Conservation (phyloP, 169 alveolate genomes). For the Cryptosporidium tyzzeri region DNA sequence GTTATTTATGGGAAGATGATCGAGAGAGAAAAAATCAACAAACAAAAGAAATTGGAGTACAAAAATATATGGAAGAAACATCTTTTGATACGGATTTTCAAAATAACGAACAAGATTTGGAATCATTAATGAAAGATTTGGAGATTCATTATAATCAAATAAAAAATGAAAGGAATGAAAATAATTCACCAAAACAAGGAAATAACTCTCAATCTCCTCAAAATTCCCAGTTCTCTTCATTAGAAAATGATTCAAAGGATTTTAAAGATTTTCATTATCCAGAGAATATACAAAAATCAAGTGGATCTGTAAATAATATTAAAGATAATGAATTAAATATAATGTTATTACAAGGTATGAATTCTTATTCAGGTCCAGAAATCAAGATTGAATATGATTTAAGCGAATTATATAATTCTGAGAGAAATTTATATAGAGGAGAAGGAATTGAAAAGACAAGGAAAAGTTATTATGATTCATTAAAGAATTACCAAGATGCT, state of each 20-base stretch:
- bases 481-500: conserved; percentile 23
- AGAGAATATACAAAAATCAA: background rate
- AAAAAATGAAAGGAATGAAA: background rate
- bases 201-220: background rate
- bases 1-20: conserved; percentile 44
- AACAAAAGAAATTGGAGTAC: conserved; percentile 52
- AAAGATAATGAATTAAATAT: background rate
- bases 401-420: conserved; percentile 31
- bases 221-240: background rate
- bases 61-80: conserved; percentile 55
- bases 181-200: background rate
- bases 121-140: conserved; percentile 28
- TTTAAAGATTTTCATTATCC: background rate
- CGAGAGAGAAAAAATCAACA: background rate
- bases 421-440: conserved; percentile 46
- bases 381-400: conserved; percentile 44
- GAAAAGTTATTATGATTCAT: conserved; percentile 35
- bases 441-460: conserved; percentile 66
- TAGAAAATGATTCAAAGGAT: conserved; percentile 7
- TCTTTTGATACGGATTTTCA: background rate
- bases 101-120: background rate
- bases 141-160: conserved; percentile 22
- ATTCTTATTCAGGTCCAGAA: conserved; percentile 11
- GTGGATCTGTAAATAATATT: background rate
- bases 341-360: background rate